phyloP scores from a whole-genome alignment of 768 basidiomycete species.

The Pisolithus marmoratus region DNA sequence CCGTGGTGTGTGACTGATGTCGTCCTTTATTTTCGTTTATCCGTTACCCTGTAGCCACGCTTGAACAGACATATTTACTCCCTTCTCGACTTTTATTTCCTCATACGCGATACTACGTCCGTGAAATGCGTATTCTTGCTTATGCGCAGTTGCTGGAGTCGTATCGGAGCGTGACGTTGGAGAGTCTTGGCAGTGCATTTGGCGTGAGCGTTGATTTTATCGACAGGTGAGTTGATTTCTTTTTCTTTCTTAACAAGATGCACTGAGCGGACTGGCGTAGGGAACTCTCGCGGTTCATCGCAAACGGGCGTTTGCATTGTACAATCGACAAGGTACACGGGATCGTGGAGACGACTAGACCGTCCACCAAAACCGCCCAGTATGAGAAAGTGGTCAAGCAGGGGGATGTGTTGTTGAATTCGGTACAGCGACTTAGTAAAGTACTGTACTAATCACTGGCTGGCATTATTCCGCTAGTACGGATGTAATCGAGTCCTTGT shows the following conservation, averaged over 20 bases:
- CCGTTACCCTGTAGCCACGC: conserved; percentile 49
- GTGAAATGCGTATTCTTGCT: conserved; percentile 94
- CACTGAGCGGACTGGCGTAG: conserved; percentile 30
- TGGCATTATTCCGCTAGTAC: not conserved
- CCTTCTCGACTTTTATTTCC: conserved; percentile 81
- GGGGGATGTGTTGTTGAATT: conserved; percentile 84
- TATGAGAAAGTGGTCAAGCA: conserved; percentile 93
- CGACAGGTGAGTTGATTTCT: conserved; percentile 55
- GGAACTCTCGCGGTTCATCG: conserved; percentile 90
- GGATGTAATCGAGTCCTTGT: not conserved
- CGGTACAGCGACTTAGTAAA: conserved; percentile 84
- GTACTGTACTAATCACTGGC: conserved; percentile 53
- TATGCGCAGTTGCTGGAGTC: conserved; percentile 90
- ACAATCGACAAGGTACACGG: conserved; percentile 95
- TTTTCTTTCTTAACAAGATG: not conserved
- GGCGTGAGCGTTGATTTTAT: conserved; percentile 87
- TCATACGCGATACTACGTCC: conserved; percentile 84
- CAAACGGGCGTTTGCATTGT: conserved; percentile 76
- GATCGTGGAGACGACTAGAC: conserved; percentile 85
- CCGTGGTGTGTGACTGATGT: no score
- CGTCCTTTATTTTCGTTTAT: no score
- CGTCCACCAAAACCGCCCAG: conserved; percentile 71
- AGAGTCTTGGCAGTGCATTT: conserved; percentile 80
- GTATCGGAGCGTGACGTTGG: conserved; percentile 84
- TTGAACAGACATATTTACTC: conserved; percentile 84